A percentile compares a stretch with the other conserved stretches of the same genome.
phyloP scores from a whole-genome alignment of 1,284 basidiomycete genomes.

The Trametes versicolor region DNA sequence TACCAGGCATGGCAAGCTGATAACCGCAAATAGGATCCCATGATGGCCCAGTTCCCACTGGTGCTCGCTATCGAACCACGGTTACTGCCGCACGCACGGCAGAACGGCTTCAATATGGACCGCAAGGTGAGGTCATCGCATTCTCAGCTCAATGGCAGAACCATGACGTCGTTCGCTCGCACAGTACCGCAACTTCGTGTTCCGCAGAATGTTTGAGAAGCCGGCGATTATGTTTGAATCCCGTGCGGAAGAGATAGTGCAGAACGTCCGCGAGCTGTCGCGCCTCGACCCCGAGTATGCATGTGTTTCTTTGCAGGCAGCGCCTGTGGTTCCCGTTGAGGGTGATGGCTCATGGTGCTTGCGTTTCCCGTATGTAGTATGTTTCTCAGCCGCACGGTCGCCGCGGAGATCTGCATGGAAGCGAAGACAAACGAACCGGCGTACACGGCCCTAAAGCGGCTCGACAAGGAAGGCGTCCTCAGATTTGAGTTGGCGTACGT shows the following conservation, averaged over 20 bases:
- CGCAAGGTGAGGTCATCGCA: constrained; percentile 57
- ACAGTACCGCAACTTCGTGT: constrained; percentile 82
- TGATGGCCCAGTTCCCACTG: constrained; percentile 79
- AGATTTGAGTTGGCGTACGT: constrained; percentile 65
- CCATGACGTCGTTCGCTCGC: constrained; percentile 19
- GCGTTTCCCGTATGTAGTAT: constrained; percentile 55
- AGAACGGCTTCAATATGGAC: constrained; percentile 80
- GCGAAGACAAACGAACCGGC: constrained; percentile 71
- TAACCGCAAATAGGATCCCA: constrained; percentile 62
- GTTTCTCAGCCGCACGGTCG: constrained; percentile 81
- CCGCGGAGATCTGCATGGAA: constrained; percentile 83
- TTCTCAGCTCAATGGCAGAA: constrained; percentile 15
- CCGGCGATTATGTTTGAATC: constrained; percentile 58
- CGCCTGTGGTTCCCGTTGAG: constrained; percentile 5
- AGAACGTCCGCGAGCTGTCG: constrained; percentile 73
- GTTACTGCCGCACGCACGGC: constrained; percentile 72
- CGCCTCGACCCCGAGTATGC: constrained; percentile 71
- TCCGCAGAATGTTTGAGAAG: constrained; percentile 83
- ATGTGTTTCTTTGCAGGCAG: constrained; percentile 23
- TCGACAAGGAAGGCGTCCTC: constrained; percentile 69
- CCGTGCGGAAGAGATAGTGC: constrained; percentile 67
- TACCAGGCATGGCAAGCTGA: constrained; percentile 16
- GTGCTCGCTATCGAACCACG: constrained; percentile 78
- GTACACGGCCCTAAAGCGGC: constrained; percentile 69
- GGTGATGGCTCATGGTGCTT: constrained; percentile 28